Evolutionary conservation across 202 grass and related monocot genomes (phyloP), one percentile per base, ranked within the genome.

Genomic region (Saccharum hybrid): DNA sequence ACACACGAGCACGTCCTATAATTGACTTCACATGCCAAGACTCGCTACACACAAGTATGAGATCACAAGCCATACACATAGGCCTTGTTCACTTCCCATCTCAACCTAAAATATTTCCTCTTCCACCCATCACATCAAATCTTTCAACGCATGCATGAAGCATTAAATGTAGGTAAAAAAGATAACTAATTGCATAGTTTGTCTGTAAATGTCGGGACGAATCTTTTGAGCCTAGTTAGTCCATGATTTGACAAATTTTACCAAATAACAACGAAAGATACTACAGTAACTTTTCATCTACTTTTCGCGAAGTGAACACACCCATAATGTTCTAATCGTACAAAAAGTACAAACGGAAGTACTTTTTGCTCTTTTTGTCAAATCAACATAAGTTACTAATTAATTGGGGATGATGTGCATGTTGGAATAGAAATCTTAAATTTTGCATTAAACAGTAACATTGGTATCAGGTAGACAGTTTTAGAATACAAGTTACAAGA

Each of bases 401-500:
- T 36, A 10, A 39, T 59, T 41, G 66, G 13, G 77, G 42, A 51
- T 68, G 16, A 66, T 59, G 43, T 31, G 67, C 38, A n/a, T 46
- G 67, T 85, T 79, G 26, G 10, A 79, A 23, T 33, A 34, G 3
- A 68, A 82, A 49, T 42, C n/a, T 69, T 54, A n/a, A 68, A 1
- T 79, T 26, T 74, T 83, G 49, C 41, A 80, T 76, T 66, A 59
- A 76, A 80, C 0, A 64, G 69, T 7, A 83, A 1, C 65, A 59
- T n/a, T 75, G 63, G 42, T 42, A 76, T 71, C 72, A 54, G 54
- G 80, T 30, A 21, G 40, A 51, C 49, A n/a, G 40, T 30, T 79
- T 34, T 22, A 3, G 33, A 75, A 83, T 68, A 65, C 66, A 85
- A 71, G 71, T 71, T 81, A 76, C 79, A 83, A 82, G 66, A 30